Evolutionary conservation across 75 land plant genomes (phyloP), one percentile per base, ranked within the genome.

Genomic region (Pinus taeda): DNA sequence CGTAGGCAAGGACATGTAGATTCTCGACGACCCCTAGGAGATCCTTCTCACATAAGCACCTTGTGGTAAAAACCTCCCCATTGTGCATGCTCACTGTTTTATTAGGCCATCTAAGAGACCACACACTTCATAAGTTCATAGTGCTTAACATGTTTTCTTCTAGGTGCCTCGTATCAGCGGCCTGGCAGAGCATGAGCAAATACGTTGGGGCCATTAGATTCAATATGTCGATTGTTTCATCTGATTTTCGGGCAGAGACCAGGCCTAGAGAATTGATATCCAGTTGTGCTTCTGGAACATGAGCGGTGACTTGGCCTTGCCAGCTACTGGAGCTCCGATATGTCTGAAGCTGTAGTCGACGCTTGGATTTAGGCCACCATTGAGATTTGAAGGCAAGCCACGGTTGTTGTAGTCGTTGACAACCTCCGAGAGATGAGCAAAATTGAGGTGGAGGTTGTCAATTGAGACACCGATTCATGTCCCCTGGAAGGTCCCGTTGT

Each of bases 331-430:
- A 90, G 86, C 86, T 90, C 90, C 4, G 93, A 90, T 67, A 74
- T 79, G 79, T 88, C 88, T 84, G 76, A 90, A 76, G 8, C 90
- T 91, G 75, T 90, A 90, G 57, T 88, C 90, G 65, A 90, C 59
- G 80, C 85, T 78, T 0, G 90, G 90, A 64, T 88, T 84, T 1
- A 83, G 58, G 24, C 88, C 85, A 9, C 77, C 88, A 57, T 81
- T 75, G 74, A 89, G 84, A 60, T 89, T 89, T 0, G 90, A 85
- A 2, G 90, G 90, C 78, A 91, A 73, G 17, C 91, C 93, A 58
- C 84, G 82, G 79, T 88, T 88, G 91, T 86, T 86, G 79, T 79
- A 86, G 75, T 86, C 89, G 76, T 89, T 88, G 81, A 91, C 88
- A 6, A 89, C 83, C 78, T 89, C 91, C 4, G 87, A 82, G 79